Evolutionary conservation across 768 basidiomycete genomes (phyloP), one percentile per base, ranked within the genome.

Genomic region (Calocera cornea): DNA sequence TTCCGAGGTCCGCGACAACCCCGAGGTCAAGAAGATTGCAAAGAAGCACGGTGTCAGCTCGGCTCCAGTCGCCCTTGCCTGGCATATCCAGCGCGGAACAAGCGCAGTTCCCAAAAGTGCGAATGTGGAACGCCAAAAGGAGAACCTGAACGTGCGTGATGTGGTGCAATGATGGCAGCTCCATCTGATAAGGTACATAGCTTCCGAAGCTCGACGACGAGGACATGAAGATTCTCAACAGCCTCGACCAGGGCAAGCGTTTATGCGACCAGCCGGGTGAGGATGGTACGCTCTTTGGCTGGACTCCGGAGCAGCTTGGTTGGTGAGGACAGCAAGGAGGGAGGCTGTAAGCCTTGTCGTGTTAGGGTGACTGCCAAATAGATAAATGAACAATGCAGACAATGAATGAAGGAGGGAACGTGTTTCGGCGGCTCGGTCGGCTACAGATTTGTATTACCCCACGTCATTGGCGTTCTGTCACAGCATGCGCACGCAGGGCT

Each of bases 1-100:
- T 69, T 73, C 76, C 27, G 74, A 69, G 40, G 80, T 84, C 27
- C 79, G 80, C 16, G 76, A 73, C 24, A 80, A 86, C 70, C 81
- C 81, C 0, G 69, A 78, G 7, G 80, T 84, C 40, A 70, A 75
- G 22, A 74, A 76, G 47, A 73, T 85, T 2, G 82, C 84, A 7
- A 70, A 75, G 67, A 84, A 83, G 68, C 80, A 84, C 72, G 77
- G 76, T 1, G 81, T 77, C 1, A 74, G 78, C 0, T 75, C 82
- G 1, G 80, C 77, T 3, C 83, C 84, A 72, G 74, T 86, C 36
- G 78, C 80, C 33, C 74, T 85, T 10, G 79, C 81, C 0, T 86
- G 84, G 84, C 80, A 83, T 70, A 63, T 83, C 41, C 77, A 79
- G 19, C 75, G 83, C 29, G 79, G 80, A 0, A 79, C 78, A 2